Base-by-base conservation (phyloP, 495 filamentous ascomycete genomes). In the Penicillium dipodomyicola region DNA sequence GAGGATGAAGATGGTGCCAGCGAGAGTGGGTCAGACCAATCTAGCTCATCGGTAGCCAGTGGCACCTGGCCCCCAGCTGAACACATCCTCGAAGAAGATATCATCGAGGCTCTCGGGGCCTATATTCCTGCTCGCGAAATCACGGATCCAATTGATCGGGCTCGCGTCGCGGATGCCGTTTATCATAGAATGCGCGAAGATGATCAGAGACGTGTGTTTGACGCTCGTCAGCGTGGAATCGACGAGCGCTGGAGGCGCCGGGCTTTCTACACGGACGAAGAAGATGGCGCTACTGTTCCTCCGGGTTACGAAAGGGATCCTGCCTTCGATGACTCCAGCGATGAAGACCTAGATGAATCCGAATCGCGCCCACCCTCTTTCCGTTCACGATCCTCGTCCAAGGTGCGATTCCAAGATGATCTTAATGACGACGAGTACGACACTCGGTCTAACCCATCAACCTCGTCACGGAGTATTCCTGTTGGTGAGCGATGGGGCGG, bases 321-420 rank as follows among this genome's bases (percentile, higher is more conserved):
- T 5, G 81, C 85, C 56, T 67, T 84, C n/a, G 68, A 75, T 39
- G 68, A 69, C 22, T 42, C 54, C 7, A 72, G 65, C 19, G 69
- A 71, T 53, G 69, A 65, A 10, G 70, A 72, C 7, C 42, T 62
- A 8, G 77, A 73, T 32, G 59, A 80, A 47, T 71, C 74, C 44
- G 74, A 76, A 33, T 77, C 75, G 7, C 78, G 74, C 23, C 78
- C 80, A 17, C 73, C 79, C 4, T 80, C 83, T n/a, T 76, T 83
- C 10, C 83, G 85, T n/a, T 92, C 90, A 14, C 80, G 89, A 42
- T 92, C 90, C 3, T 93, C 89, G 3, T 92, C 89, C 19, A 92
- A 90, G 65, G 91, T 92, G 25, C 82, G 89, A 37, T 93, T 95
- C 67, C 84, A 86, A 53, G 91, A 93, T 66, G 87, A 91, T 54